These are phyloP conservation scores for Bullera alba DNA, from an alignment of 768 basidiomycete genomes.

Conservation along the genomic window DNA sequence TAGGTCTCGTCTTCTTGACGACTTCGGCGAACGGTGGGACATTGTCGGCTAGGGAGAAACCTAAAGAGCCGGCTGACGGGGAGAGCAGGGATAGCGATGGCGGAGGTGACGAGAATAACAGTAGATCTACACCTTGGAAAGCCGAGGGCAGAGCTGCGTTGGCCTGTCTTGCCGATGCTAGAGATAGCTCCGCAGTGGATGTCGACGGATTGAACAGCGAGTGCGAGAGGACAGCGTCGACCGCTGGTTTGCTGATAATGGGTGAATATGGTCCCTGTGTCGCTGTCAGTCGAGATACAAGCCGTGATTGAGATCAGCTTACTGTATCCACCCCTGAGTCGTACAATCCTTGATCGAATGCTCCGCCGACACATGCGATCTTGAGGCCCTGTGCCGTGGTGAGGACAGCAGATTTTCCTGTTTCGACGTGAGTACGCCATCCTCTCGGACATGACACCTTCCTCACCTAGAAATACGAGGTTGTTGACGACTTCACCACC, in stretches of 20 bases:
- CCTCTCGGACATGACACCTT: too few relatives aligned
- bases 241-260: slow-evolving; percentile 13
- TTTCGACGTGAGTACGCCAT: too few relatives aligned
- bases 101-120: slow-evolving; percentile 66
- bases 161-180: slow-evolving; percentile 62
- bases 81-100: slow-evolving; percentile 52
- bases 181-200: slow-evolving; percentile 48
- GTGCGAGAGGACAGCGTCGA: slow-evolving; percentile 46
- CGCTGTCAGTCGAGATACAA: neutral
- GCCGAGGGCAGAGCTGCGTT: slow-evolving; percentile 63
- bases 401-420: slow-evolving; percentile 74
- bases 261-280: slow-evolving; percentile 22
- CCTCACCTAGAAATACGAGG: slow-evolving; percentile 76
- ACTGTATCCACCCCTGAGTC: slow-evolving; percentile 39
- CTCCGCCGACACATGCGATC: slow-evolving; percentile 75
- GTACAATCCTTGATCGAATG: slow-evolving; percentile 55
- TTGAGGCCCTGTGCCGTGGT: slow-evolving; percentile 72
- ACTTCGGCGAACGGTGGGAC: slow-evolving; percentile 40
- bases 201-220: slow-evolving; percentile 10
- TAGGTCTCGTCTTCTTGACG: slow-evolving; percentile 56
- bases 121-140: slow-evolving; percentile 53
- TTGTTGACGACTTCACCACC: slow-evolving; percentile 75
- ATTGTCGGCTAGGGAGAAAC: slow-evolving; percentile 60
- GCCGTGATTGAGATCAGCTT: neutral
- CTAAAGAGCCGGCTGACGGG: slow-evolving; percentile 48